A percentile compares a stretch with the other conserved stretches of the same genome.
These are phyloP conservation scores for bread wheat (Triticum aestivum) DNA, from an alignment of 176 grass and related monocot genomes.

Conservation along the genomic window IWGSC_CS_RefSeq_v2.1 NC_057808.1:566381849-566382348, in stretches of 20 bases:
- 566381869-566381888: constrained; percentile 16
- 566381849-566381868: not conserved
- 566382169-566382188: no score
- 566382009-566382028: not conserved
- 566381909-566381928: not conserved
- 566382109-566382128: not conserved
- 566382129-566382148: not conserved
- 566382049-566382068: no score
- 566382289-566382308: not conserved
- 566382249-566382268: not conserved
- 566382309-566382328: not conserved
- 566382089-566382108: no score
- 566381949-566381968: constrained; percentile 7
- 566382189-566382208: not conserved
- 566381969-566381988: not conserved
- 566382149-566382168: not conserved
- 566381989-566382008: constrained; percentile 10
- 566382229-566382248: no score
- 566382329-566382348: not conserved
- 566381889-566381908: not conserved
- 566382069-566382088: no score
- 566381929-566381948: not conserved
- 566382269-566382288: not conserved
- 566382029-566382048: not conserved
- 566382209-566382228: not conserved